Evolutionary conservation across 2,329 filamentous ascomycete genomes (phyloP).

Genomic region (Colletotrichum graminicola): DNA sequence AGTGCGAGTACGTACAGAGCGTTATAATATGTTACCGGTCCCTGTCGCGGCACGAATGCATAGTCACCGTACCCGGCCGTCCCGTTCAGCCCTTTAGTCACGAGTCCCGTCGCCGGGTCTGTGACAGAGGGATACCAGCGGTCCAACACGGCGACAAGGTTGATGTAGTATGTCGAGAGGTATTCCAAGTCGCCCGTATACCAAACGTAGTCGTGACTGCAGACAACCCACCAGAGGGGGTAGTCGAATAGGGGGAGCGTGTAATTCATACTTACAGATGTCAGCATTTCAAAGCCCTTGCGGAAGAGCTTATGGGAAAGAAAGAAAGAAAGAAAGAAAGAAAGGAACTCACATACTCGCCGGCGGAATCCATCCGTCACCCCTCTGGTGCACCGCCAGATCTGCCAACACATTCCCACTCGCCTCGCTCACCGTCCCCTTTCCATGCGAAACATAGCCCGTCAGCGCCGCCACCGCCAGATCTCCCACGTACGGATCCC

Average conservation of each 20-base stretch:
- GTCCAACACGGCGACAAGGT: conserved; percentile 57
- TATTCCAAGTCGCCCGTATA: conserved; percentile 62
- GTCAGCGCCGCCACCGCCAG: conserved; percentile 63
- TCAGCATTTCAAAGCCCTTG: neutral
- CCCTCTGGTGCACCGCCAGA: conserved; percentile 61
- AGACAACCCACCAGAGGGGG: conserved; percentile 65
- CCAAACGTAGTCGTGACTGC: conserved; percentile 61
- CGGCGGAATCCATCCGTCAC: conserved; percentile 66
- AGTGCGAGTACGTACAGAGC: conserved; percentile 63
- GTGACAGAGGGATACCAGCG: conserved; percentile 59
- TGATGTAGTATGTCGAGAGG: conserved; percentile 56
- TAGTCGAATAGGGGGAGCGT: conserved; percentile 64
- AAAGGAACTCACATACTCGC: conserved; percentile 59
- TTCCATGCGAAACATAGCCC: conserved; percentile 59
- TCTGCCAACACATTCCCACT: conserved; percentile 63
- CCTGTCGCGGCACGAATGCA: conserved; percentile 61
- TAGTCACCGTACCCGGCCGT: conserved; percentile 61
- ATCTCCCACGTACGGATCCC: conserved; percentile 66
- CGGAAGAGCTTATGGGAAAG: neutral
- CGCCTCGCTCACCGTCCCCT: conserved; percentile 51
- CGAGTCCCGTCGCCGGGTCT: conserved; percentile 53
- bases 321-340: neutral
- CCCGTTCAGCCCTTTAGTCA: conserved; percentile 55
- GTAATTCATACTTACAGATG: conserved; percentile 55
- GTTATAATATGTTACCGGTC: conserved; percentile 65